Evolutionary conservation across 768 basidiomycete species (phyloP), one percentile per base, ranked within the genome.

Genomic region (Phallus indusiatus): DNA sequence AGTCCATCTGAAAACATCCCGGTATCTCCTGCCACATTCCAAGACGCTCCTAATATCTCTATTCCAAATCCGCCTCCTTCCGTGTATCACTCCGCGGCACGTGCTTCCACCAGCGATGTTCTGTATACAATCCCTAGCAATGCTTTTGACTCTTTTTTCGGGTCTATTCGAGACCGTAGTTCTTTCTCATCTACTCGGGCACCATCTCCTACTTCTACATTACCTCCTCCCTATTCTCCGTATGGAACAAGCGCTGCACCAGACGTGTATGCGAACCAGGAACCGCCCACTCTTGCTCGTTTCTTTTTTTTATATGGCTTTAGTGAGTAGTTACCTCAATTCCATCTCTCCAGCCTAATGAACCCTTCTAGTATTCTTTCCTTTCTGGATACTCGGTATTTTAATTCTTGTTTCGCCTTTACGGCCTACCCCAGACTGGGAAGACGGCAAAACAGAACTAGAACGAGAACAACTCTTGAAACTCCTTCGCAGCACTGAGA

Each of bases 221-320:
- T 51, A 22, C 57, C 57, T 51, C 57, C 57, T 14, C 49, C 57
- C n/a, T 59, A 59, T 52, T 21, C 49, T 17, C 56, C 56, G 28
- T 58, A 58, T 33, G 57, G 48, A 20, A 50, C 14, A 42, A 42
- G 28, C 28, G 20, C 50, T 10, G 16, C 18, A 2, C 2, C 49
- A 34, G 49, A 28, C 6, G 50, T 59, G 12, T 58, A 51, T 58
- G 22, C 56, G 12, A 48, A 4, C 17, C 48, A 71, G 20, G 81
- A 85, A 71, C 75, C 76, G 35, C 68, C 74, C 4, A 84, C 82
- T 22, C 77, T 84, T 53, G 80, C 83, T 6, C 76, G 78, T 70
- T 81, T 78, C 66, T 68, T 85, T 50, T 84, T 85, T 72, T 80
- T 78, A 64, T 83, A 83, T 60, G 81, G 82, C 48, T 84, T 85